phyloP scores from a whole-genome alignment of 2,329 filamentous ascomycete genomes.

The Aureobasidium leucospermi region DNA sequence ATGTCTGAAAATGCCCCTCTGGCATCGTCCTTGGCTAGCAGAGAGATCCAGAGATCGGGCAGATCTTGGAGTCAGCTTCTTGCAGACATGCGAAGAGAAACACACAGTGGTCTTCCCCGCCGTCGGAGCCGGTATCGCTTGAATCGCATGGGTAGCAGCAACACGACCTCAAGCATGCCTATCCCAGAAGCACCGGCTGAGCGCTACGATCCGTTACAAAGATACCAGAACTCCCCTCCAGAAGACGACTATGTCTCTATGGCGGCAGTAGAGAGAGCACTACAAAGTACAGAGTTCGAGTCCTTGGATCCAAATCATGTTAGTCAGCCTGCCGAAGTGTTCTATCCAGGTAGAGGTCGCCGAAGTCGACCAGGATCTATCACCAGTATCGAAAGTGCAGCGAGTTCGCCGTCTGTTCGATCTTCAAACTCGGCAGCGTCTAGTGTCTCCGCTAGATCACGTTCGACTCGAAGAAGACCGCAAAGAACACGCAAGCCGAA shows the following conservation, averaged over 20 bases:
- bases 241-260: constrained; percentile 61
- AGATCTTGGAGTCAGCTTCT: constrained; percentile 7
- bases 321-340: neutral
- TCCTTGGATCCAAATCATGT: neutral
- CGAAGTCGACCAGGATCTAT: constrained; percentile 3
- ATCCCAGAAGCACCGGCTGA: neutral
- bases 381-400: neutral
- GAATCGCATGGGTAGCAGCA: neutral
- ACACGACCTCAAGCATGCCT: neutral
- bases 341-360: neutral
- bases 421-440: constrained; percentile 2
- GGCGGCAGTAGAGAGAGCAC: constrained; percentile 56
- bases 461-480: neutral
- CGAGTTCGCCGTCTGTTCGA: neutral
- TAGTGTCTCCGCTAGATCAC: constrained; percentile 4
- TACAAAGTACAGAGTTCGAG: constrained; percentile 24
- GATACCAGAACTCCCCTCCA: constrained; percentile 62
- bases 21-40: neutral
- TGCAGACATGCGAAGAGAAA: neutral
- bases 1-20: neutral
- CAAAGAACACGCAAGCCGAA: constrained; percentile 4
- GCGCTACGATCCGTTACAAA: constrained; percentile 36
- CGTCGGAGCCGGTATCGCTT: constrained; percentile 3
- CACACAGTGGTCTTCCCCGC: neutral
- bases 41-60: neutral